Evolutionary conservation across 306 rosid genomes (phyloP), one percentile per base, ranked within the genome.

Genomic region (Malus sylvestris): DNA sequence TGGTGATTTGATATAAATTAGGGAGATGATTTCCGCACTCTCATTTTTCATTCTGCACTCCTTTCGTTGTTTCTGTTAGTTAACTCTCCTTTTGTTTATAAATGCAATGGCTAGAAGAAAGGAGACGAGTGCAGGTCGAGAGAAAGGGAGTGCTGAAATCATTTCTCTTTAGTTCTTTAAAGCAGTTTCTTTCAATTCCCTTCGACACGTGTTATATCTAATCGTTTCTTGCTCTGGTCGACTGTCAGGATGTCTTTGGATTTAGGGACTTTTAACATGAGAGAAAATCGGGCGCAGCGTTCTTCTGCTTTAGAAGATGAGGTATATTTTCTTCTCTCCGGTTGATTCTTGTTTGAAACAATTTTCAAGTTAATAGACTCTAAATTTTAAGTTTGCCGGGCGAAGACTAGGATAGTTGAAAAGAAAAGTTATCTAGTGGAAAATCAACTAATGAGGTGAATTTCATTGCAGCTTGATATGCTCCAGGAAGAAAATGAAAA

Each of bases 401-500:
- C 16, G 18, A 29, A 33, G 23, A 64, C 45, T 64, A 32, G 7
- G 3, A 18, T 16, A 32, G 5, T 32, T 33, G 29, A 52, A 6
- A 5, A 0, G 19, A 11, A 3, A 18, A 16, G 8, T 20, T 65
- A 71, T 4, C 1, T 3, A 72, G 23, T 18, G 22, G 10, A 16
- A 10, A 80, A 64, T 81, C 58, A 75, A 76, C 79, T 88, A 58
- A 80, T 73, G 38, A 70, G 63, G 77, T 82, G 60, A 78, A 79
- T 85, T 82, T 77, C 59, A 67, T 82, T 90, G 99, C 97, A 95
- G 99, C 92, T 95, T 79, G 99, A 95, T 77, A 95, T 95, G 90
- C 90, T 95, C 60, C 99, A 95, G 78, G 99, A 92, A 80, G 99
- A 95, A 86, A 95, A 92, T 64, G 97, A 90, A 66, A 81, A 70